These are phyloP conservation scores for Phytophthora pistaciae DNA, from an alignment of 352 stramenopile genomes.

Conservation along the genomic window DNA sequence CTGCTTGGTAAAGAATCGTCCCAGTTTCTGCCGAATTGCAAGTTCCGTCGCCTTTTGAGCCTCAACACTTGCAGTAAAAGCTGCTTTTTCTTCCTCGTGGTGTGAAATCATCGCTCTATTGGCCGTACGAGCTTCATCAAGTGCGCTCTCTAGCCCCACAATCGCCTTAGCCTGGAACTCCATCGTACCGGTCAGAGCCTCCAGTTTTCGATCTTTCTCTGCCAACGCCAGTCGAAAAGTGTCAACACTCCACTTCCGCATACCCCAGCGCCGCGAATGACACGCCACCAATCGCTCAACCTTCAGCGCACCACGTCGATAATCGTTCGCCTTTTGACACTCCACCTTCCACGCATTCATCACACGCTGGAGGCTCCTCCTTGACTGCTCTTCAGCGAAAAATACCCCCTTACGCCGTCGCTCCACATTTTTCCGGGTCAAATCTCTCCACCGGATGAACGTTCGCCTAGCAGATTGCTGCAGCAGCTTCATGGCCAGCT, in stretches of 20 bases:
- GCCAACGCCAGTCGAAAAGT: constrained; percentile 24
- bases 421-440: constrained; percentile 5
- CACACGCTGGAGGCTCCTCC: constrained; percentile 1
- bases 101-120: constrained; percentile 1
- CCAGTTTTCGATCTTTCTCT: constrained; percentile 15
- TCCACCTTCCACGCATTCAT: constrained; percentile 23
- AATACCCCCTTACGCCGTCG: constrained; percentile 1
- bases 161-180: constrained; percentile 7
- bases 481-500: constrained; percentile 25
- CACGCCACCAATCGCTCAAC: constrained; percentile 10
- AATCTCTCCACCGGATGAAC: constrained; percentile 25
- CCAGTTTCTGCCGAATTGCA: constrained; percentile 41
- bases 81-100: constrained; percentile 23
- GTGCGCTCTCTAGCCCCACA: constrained; percentile 10
- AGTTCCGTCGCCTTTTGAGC: constrained; percentile 13
- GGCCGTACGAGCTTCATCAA: constrained; percentile 2
- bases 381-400: background rate
- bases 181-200: constrained; percentile 5
- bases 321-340: constrained; percentile 1
- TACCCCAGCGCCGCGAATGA: constrained; percentile 12
- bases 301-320: constrained; percentile 2
- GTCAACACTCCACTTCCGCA: constrained; percentile 30
- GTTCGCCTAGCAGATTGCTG: constrained; percentile 24
- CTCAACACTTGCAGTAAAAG: constrained; percentile 7
- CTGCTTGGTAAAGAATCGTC: constrained; percentile 43